Evolutionary conservation across 2,329 filamentous ascomycete genomes (phyloP).

Genomic region (Neopestalotiopsis sp.): DNA sequence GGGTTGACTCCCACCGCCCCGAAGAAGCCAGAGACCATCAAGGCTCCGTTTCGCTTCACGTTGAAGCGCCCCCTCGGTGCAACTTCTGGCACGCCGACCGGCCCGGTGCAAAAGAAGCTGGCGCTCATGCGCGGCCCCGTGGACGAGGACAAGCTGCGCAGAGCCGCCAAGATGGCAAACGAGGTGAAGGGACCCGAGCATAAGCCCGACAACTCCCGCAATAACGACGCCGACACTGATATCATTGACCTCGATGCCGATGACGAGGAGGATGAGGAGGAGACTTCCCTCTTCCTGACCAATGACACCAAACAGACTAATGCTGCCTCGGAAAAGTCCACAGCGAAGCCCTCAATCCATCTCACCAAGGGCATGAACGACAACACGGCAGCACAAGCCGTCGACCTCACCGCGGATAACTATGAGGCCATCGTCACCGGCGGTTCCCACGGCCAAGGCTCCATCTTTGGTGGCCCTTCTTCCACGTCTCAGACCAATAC

Average conservation of each 20-base stretch:
- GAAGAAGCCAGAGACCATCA: not conserved
- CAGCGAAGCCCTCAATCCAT: too few species aligned
- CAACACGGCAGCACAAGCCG: too few species aligned
- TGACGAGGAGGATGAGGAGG: too few species aligned
- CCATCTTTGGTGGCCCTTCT: too few species aligned
- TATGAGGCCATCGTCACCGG: too few species aligned
- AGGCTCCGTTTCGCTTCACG: not conserved
- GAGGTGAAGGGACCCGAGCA: not conserved
- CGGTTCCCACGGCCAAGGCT: too few species aligned
- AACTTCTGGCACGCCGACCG: not conserved
- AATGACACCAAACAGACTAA: too few species aligned
- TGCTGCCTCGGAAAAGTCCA: too few species aligned
- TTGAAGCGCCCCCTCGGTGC: not conserved
- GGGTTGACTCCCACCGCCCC: not conserved
- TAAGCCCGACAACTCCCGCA: not conserved
- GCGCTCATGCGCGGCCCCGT: not conserved
- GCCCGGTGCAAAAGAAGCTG: not conserved
- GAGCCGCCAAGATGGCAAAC: not conserved
- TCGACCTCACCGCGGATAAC: too few species aligned
- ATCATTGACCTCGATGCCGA: not conserved
- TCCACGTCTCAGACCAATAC: too few species aligned
- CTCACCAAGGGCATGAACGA: too few species aligned
- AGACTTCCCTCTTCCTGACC: too few species aligned
- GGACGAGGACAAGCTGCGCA: not conserved
- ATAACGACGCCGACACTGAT: not conserved